Evolutionary conservation across 441 rosid species (phyloP).

Genomic region (Capsella rubella): DNA sequence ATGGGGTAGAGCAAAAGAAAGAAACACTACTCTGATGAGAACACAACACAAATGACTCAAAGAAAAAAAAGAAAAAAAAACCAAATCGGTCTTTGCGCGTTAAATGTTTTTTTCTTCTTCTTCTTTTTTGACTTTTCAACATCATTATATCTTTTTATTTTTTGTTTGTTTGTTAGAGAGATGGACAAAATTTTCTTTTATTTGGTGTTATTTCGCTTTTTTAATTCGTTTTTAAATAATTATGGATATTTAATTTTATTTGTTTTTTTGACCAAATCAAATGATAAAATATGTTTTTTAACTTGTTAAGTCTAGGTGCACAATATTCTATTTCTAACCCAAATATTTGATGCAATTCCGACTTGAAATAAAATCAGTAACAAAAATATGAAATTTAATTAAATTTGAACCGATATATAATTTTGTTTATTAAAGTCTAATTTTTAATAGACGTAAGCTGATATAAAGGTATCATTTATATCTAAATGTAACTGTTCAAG

Average conservation of each 20-base stretch:
- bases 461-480: too few relatives aligned
- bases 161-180: too few relatives aligned
- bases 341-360: too few relatives aligned
- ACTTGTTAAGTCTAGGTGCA: too few relatives aligned
- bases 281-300: not conserved
- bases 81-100: slow-evolving; percentile 42
- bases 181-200: slow-evolving; percentile 1
- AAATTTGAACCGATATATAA: too few relatives aligned
- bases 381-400: too few relatives aligned
- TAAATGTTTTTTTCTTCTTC: slow-evolving; percentile 19
- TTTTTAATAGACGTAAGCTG: too few relatives aligned
- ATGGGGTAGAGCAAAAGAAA: slow-evolving; percentile 19
- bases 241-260: not conserved
- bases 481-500: too few relatives aligned
- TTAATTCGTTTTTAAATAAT: not conserved
- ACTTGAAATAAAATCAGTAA: too few relatives aligned
- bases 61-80: not conserved
- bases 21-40: slow-evolving; percentile 23
- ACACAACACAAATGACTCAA: slow-evolving; percentile 16
- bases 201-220: slow-evolving; percentile 5
- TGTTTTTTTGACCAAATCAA: not conserved
- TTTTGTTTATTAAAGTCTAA: too few relatives aligned
- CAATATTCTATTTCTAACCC: too few relatives aligned
- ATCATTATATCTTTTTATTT: not conserved
- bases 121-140: slow-evolving; percentile 34